Conservation (phyloP, 176 grass and related monocot species). For the Carex cristatella region DNA sequence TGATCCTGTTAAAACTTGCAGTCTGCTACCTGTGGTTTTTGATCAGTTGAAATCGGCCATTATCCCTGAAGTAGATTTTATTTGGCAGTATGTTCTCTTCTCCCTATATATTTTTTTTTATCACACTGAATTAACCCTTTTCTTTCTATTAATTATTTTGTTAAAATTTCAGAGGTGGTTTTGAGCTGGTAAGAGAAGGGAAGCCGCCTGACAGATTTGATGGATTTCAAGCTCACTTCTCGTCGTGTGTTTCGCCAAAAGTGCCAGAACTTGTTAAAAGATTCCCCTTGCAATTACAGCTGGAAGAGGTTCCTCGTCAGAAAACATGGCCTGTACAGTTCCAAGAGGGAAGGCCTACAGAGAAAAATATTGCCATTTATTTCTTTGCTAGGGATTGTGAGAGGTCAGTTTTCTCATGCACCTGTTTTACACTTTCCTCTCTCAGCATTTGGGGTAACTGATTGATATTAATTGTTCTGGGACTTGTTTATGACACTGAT, state of each 20-base stretch:
- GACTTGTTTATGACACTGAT: background rate
- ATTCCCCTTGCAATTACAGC: slow-evolving; percentile 61
- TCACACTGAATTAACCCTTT: slow-evolving; percentile 1
- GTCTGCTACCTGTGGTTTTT: slow-evolving; percentile 6
- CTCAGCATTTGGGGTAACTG: background rate
- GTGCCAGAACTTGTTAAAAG: slow-evolving; percentile 56
- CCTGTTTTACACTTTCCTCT: background rate
- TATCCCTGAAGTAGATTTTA: slow-evolving; percentile 58
- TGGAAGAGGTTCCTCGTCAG: slow-evolving; percentile 82
- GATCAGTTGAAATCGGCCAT: slow-evolving; percentile 42
- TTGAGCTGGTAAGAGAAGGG: slow-evolving; percentile 66
- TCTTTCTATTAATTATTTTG: slow-evolving; percentile 10
- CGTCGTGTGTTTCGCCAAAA: slow-evolving; percentile 55
- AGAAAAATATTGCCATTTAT: slow-evolving; percentile 73
- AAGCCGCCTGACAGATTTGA: slow-evolving; percentile 56
- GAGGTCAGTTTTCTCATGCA: slow-evolving; percentile 38
- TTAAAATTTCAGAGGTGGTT: slow-evolving; percentile 61
- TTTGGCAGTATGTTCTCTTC: slow-evolving; percentile 79
- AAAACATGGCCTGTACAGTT: slow-evolving; percentile 76
- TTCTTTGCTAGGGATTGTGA: slow-evolving; percentile 91
- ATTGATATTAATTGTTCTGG: background rate
- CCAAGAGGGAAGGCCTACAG: slow-evolving; percentile 50
- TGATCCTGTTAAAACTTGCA: slow-evolving; percentile 5
- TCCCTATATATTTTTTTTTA: slow-evolving; percentile 24
- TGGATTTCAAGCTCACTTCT: slow-evolving; percentile 94